phyloP scores from a whole-genome alignment of 1,284 basidiomycete species.

The Pseudozyma sp. region DNA sequence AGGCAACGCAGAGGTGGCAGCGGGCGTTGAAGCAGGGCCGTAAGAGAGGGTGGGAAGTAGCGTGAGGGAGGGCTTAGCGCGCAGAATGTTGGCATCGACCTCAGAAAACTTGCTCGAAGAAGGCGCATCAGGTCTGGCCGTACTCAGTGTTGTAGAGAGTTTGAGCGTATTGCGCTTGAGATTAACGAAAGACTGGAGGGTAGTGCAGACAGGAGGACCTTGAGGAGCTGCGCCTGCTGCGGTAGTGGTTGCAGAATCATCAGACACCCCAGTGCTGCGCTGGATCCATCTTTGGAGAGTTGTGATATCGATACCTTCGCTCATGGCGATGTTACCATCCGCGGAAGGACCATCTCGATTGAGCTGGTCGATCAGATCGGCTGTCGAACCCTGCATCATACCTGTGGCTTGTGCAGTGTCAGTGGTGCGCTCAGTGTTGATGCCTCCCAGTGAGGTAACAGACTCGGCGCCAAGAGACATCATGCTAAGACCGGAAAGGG shows the following conservation, averaged over 20 bases:
- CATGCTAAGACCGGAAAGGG: constrained; percentile 56
- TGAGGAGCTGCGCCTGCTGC: constrained; percentile 4
- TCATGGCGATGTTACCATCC: constrained; percentile 50
- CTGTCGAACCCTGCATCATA: constrained; percentile 53
- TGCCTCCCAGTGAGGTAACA: constrained; percentile 45
- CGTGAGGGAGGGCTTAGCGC: constrained; percentile 31
- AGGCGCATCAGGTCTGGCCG: not conserved
- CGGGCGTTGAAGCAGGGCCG: constrained; percentile 7
- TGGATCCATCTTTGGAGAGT: constrained; percentile 60
- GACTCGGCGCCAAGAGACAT: constrained; percentile 55
- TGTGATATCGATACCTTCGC: constrained; percentile 57
- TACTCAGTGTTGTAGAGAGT: constrained; percentile 24
- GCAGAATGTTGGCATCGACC: constrained; percentile 31
- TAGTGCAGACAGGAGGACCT: constrained; percentile 56
- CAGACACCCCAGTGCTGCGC: constrained; percentile 30
- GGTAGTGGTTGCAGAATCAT: not conserved
- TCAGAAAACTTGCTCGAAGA: constrained; percentile 6
- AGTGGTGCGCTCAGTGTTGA: constrained; percentile 27
- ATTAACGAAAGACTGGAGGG: constrained; percentile 64
- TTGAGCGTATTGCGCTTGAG: constrained; percentile 63
- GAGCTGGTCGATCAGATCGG: constrained; percentile 46
- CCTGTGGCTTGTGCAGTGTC: constrained; percentile 17
- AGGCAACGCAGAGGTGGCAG: constrained; percentile 19
- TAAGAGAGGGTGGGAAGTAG: constrained; percentile 37
- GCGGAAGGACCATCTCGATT: constrained; percentile 16